phyloP scores from a whole-genome alignment of 495 filamentous ascomycete species.

The Xylaria telfairii region DNA sequence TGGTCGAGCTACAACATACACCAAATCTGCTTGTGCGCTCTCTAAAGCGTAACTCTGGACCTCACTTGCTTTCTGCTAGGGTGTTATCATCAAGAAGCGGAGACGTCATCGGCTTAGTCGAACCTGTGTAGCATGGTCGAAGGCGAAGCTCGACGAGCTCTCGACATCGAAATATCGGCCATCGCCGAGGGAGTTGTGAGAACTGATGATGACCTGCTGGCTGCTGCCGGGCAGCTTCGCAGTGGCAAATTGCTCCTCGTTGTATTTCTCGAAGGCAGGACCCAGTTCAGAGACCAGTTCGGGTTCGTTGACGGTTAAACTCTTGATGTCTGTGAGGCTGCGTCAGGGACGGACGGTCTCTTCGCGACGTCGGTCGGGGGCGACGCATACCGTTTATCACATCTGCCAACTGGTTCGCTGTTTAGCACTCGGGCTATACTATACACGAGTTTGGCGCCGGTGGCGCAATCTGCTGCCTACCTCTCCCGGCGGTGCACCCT shows the following conservation, averaged over 20 bases:
- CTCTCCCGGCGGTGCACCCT: slow-evolving; percentile 96
- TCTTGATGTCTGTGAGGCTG: slow-evolving; percentile 76
- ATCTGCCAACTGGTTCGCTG: slow-evolving; percentile 72
- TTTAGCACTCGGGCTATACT: slow-evolving; percentile 35
- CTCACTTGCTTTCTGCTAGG: slow-evolving; percentile 76
- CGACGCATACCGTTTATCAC: slow-evolving; percentile 78
- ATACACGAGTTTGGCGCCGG: not conserved
- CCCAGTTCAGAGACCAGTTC: slow-evolving; percentile 70
- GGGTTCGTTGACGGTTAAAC: slow-evolving; percentile 74
- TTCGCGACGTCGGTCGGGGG: slow-evolving; percentile 4
- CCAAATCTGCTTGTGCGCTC: slow-evolving; percentile 75
- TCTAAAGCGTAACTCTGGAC: slow-evolving; percentile 84
- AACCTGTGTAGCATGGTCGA: slow-evolving; percentile 85
- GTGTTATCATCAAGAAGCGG: slow-evolving; percentile 28
- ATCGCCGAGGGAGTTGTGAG: slow-evolving; percentile 77
- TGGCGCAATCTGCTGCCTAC: slow-evolving; percentile 53
- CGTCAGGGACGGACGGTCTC: slow-evolving; percentile 22
- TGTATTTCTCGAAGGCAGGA: slow-evolving; percentile 92
- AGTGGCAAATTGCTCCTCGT: slow-evolving; percentile 88
- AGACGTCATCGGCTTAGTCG: slow-evolving; percentile 16
- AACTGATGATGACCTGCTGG: slow-evolving; percentile 85
- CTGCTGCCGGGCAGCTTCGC: slow-evolving; percentile 87
- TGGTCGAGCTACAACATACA: slow-evolving; percentile 60
- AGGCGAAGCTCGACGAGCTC: slow-evolving; percentile 81
- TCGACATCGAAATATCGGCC: slow-evolving; percentile 89